phyloP scores from a whole-genome alignment of 2,329 filamentous ascomycete genomes.

The Aspergillus aculeatinus region DNA sequence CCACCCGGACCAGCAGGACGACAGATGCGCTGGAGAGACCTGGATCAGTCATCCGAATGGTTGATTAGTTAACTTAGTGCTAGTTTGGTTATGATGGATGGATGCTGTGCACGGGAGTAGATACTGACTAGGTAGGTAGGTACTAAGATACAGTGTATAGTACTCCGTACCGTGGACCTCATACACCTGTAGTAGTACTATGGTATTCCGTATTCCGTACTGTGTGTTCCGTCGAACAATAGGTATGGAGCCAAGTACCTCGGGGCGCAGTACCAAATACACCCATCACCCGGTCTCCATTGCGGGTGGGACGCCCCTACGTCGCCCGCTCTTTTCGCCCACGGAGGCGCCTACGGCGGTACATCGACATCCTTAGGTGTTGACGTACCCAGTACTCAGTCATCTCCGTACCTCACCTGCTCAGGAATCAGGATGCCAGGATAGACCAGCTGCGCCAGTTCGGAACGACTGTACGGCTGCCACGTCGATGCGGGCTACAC shows the following conservation, averaged over 20 bases:
- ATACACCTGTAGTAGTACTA: too few species aligned
- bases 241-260: background rate
- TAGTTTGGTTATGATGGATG: background rate
- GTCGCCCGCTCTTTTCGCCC: constrained; percentile 9
- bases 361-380: constrained; percentile 3
- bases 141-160: background rate
- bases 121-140: background rate
- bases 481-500: constrained; percentile 25
- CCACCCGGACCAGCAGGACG: constrained; percentile 25
- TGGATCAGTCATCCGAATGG: constrained; percentile 16
- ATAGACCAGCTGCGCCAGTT: constrained; percentile 11
- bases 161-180: too few species aligned
- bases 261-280: background rate
- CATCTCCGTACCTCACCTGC: background rate
- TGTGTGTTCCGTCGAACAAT: background rate
- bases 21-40: constrained; percentile 4
- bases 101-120: constrained; percentile 4
- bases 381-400: background rate
- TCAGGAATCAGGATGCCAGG: background rate
- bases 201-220: too few species aligned
- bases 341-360: constrained; percentile 17
- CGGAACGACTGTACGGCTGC: constrained; percentile 23
- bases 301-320: background rate
- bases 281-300: background rate
- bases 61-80: too few species aligned